Conservation (phyloP, 257 asterid genomes). For the Parsonsia alboflavescens region DNA sequence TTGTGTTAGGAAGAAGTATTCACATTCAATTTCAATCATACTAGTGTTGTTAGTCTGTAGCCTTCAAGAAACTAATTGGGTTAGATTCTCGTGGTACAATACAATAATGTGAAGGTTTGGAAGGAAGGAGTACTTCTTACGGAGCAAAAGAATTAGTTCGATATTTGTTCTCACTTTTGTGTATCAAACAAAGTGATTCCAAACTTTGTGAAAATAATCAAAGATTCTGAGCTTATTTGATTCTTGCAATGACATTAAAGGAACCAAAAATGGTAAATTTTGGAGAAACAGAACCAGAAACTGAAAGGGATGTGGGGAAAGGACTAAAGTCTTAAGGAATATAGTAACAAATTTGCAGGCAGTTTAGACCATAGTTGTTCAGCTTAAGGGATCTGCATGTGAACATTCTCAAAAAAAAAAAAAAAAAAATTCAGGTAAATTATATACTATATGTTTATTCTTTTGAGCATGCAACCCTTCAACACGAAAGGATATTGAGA, state of each 20-base stretch:
- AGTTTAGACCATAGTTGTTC: background rate
- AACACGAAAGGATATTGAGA: no score
- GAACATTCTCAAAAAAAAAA: constrained; percentile 4
- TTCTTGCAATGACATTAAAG: background rate
- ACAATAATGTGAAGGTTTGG: background rate
- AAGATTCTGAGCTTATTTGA: background rate
- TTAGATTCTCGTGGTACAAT: background rate
- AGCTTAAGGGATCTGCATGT: background rate
- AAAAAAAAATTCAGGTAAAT: no score
- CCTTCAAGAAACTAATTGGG: no score
- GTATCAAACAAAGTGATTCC: background rate
- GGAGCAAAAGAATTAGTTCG: background rate
- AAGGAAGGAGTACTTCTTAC: background rate
- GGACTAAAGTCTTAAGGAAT: background rate
- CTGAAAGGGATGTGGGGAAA: background rate
- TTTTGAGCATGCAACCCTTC: no score
- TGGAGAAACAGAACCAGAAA: background rate
- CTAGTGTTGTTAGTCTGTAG: no score
- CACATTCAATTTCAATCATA: no score
- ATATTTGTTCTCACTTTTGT: background rate
- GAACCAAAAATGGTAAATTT: background rate
- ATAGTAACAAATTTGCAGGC: background rate
- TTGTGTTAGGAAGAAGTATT: no score
- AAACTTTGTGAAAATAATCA: background rate
- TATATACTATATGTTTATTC: no score